Conservation (phyloP, 345 rosid species). For the Garcia nutans region DNA sequence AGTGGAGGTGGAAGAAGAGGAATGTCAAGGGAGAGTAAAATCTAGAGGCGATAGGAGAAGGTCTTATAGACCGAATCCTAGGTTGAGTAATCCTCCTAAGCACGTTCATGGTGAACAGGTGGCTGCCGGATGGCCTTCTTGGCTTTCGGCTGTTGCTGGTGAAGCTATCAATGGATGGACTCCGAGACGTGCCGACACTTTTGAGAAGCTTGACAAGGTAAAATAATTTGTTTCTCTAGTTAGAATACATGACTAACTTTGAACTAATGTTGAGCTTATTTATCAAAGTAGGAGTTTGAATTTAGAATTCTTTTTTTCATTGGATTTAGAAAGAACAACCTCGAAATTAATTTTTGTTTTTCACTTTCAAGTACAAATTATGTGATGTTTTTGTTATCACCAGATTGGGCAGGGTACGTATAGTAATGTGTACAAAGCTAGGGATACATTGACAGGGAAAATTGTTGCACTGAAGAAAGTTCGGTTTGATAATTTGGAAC, state of each 20-base stretch:
- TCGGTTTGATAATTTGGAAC: conserved; percentile 35
- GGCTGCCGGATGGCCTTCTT: conserved; percentile 37
- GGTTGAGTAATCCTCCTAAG: conserved; percentile 33
- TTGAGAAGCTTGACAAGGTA: conserved; percentile 35
- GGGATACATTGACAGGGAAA: conserved; percentile 34
- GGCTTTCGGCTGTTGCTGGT: conserved; percentile 38
- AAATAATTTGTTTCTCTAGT: neutral
- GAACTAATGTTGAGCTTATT: neutral
- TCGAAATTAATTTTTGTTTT: neutral
- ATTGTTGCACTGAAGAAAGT: conserved; percentile 38
- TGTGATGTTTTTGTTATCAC: neutral
- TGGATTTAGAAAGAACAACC: conserved; percentile 1
- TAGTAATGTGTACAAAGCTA: conserved; percentile 37
- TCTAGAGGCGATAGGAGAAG: conserved; percentile 17
- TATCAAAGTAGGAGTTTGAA: neutral
- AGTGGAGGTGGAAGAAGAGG: conserved; percentile 1
- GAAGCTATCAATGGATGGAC: conserved; percentile 36
- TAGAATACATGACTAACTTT: neutral
- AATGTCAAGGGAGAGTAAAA: neutral
- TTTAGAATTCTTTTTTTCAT: neutral
- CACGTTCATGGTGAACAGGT: conserved; percentile 33
- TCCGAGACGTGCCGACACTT: conserved; percentile 35
- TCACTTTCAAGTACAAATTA: neutral
- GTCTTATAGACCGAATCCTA: conserved; percentile 30
- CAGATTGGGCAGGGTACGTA: conserved; percentile 39